These are phyloP conservation scores for Aspergillus fijiensis DNA, from an alignment of 2,329 filamentous ascomycete genomes.

Conservation along the genomic window DNA sequence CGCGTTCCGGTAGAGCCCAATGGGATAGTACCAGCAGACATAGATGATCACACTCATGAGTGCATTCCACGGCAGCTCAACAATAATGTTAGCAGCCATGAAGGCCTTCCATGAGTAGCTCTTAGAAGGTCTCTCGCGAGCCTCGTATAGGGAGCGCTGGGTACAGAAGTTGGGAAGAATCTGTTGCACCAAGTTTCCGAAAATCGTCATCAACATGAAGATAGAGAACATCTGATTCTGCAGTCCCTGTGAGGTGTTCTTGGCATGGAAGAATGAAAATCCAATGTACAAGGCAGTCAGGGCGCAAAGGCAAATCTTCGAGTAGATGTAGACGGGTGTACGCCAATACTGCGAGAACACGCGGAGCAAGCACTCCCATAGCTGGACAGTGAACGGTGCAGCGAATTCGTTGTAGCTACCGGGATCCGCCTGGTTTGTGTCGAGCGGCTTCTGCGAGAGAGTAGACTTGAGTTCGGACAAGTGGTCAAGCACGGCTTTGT, in stretches of 20 bases:
- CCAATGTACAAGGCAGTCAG: constrained; percentile 74
- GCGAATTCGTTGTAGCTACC: constrained; percentile 74
- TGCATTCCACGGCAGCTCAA: constrained; percentile 68
- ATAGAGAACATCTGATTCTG: constrained; percentile 91
- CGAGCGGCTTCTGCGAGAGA: constrained; percentile 42
- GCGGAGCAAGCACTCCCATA: constrained; percentile 66
- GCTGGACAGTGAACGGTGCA: constrained; percentile 67
- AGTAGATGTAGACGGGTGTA: constrained; percentile 83
- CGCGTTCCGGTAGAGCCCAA: constrained; percentile 49
- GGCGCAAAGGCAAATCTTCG: constrained; percentile 69
- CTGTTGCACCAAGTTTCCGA: constrained; percentile 58
- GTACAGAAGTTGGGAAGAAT: constrained; percentile 62
- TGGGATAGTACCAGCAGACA: constrained; percentile 67
- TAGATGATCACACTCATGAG: constrained; percentile 64
- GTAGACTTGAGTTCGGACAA: constrained; percentile 54
- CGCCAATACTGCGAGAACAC: constrained; percentile 94
- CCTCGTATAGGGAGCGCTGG: constrained; percentile 60
- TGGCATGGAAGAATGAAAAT: constrained; percentile 75
- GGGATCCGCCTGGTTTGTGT: constrained; percentile 44
- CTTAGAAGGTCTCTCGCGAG: constrained; percentile 63
- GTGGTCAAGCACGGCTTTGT: constrained; percentile 54
- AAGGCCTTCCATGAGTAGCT: constrained; percentile 74
- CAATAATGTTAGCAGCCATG: constrained; percentile 67
- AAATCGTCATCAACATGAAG: constrained; percentile 81
- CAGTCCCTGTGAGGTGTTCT: constrained; percentile 73